Conservation (phyloP, 805 yeast species). For the Clavispora fructus region DNA sequence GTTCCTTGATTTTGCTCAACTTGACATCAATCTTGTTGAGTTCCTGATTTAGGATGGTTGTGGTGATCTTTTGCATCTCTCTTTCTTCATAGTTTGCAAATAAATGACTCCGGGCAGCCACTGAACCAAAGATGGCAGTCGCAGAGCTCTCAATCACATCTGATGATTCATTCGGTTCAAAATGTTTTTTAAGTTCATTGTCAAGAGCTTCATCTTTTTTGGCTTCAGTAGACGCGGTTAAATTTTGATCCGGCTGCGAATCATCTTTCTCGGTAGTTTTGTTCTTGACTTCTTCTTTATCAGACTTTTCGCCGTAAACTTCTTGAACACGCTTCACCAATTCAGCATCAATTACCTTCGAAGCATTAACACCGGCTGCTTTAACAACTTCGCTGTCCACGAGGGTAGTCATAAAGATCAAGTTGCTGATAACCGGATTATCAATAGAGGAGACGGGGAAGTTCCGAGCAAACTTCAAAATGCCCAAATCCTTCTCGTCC, state of each 20-base stretch:
- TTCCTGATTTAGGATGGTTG: constrained; percentile 56
- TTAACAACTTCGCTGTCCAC: constrained; percentile 84
- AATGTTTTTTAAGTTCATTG: background rate
- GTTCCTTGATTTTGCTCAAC: constrained; percentile 49
- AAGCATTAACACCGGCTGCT: constrained; percentile 69
- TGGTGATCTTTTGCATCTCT: constrained; percentile 58
- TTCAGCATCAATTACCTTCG: constrained; percentile 43
- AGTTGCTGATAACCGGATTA: constrained; percentile 91
- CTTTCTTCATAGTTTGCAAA: constrained; percentile 79
- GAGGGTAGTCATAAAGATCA: constrained; percentile 77
- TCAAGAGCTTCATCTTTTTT: constrained; percentile 9
- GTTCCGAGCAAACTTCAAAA: constrained; percentile 76
- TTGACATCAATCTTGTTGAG: constrained; percentile 62
- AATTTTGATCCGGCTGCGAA: constrained; percentile 1
- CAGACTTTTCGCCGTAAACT: constrained; percentile 18
- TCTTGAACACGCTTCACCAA: constrained; percentile 33
- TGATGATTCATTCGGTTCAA: constrained; percentile 1
- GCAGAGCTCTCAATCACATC: constrained; percentile 55
- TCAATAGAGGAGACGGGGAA: constrained; percentile 82
- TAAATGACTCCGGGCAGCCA: constrained; percentile 74
- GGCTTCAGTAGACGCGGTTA: background rate
- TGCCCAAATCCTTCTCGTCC: constrained; percentile 47
- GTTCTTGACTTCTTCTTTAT: constrained; percentile 1
- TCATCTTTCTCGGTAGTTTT: constrained; percentile 5
- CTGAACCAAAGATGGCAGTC: constrained; percentile 63